phyloP scores from a whole-genome alignment of 345 rosid genomes.

The Camelina laxa region DNA sequence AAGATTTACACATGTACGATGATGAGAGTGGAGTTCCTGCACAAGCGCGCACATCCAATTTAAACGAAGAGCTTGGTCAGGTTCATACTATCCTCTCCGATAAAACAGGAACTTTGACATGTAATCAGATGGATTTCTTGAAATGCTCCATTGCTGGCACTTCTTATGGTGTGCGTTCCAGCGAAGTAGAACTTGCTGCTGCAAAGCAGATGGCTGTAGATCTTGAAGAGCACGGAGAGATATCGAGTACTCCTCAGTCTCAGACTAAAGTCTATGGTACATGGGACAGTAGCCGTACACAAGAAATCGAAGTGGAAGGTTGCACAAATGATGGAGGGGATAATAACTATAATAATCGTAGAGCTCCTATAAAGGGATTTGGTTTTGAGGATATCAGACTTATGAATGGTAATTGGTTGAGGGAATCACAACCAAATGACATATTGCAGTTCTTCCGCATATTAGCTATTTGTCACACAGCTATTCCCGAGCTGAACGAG shows the following conservation, averaged over 20 bases:
- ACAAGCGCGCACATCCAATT: constrained; percentile 90
- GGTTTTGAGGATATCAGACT: constrained; percentile 86
- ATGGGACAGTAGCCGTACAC: constrained; percentile 51
- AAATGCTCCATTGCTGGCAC: constrained; percentile 94
- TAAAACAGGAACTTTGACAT: constrained; percentile 97
- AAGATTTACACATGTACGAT: constrained; percentile 86
- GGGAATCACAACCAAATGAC: constrained; percentile 65
- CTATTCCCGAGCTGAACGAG: constrained; percentile 90
- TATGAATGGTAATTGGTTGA: constrained; percentile 81
- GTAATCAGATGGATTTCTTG: constrained; percentile 98
- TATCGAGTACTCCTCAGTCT: constrained; percentile 43
- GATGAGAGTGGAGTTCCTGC: constrained; percentile 88
- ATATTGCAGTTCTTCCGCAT: constrained; percentile 73
- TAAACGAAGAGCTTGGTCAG: constrained; percentile 98
- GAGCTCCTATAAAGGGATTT: constrained; percentile 71
- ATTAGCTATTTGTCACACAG: constrained; percentile 92
- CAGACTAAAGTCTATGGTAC: constrained; percentile 43
- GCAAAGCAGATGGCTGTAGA: constrained; percentile 87
- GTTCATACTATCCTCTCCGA: constrained; percentile 97
- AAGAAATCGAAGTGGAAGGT: constrained; percentile 78
- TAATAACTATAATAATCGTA: constrained; percentile 52
- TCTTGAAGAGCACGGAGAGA: constrained; percentile 64
- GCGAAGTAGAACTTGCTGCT: constrained; percentile 93
- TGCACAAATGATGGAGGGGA: constrained; percentile 43
- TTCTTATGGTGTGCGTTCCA: constrained; percentile 70